phyloP scores from a whole-genome alignment of 2,329 filamentous ascomycete species.

The Colletotrichum sp. region DNA sequence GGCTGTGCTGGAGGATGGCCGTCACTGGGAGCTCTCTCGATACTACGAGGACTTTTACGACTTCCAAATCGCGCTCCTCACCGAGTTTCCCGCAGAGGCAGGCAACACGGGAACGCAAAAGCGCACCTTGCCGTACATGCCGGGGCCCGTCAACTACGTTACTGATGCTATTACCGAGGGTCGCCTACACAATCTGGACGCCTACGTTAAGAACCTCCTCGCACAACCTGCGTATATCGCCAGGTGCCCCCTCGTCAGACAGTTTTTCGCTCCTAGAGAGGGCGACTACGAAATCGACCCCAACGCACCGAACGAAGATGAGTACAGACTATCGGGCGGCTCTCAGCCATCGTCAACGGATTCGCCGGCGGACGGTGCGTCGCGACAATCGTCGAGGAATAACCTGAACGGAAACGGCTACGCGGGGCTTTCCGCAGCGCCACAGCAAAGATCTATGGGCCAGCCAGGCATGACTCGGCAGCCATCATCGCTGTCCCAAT shows the following conservation, averaged over 20 bases:
- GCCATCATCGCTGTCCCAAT: conserved; percentile 54
- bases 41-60: conserved; percentile 99
- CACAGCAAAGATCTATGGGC: conserved; percentile 36
- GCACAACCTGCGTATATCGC: conserved; percentile 85
- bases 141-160: conserved; percentile 94
- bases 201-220: conserved; percentile 92
- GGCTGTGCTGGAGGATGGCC: conserved; percentile 85
- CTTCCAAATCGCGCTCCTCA: conserved; percentile 93
- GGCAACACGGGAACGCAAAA: conserved; percentile 82
- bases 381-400: conserved; percentile 68
- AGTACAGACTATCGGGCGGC: conserved; percentile 75
- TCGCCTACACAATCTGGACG: conserved; percentile 88
- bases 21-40: conserved; percentile 89
- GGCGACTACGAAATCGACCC: conserved; percentile 94
- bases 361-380: conserved; percentile 64
- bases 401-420: conserved; percentile 66
- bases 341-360: conserved; percentile 72
- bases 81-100: conserved; percentile 90
- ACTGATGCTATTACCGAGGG: conserved; percentile 98
- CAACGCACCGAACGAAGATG: conserved; percentile 66
- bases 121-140: conserved; percentile 94
- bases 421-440: conserved; percentile 56
- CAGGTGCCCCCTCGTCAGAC: conserved; percentile 81
- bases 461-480: conserved; percentile 48
- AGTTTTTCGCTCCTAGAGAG: conserved; percentile 88